Base-by-base conservation (phyloP, 2,329 filamentous ascomycete genomes). In the Stachybotrys elegans region DNA sequence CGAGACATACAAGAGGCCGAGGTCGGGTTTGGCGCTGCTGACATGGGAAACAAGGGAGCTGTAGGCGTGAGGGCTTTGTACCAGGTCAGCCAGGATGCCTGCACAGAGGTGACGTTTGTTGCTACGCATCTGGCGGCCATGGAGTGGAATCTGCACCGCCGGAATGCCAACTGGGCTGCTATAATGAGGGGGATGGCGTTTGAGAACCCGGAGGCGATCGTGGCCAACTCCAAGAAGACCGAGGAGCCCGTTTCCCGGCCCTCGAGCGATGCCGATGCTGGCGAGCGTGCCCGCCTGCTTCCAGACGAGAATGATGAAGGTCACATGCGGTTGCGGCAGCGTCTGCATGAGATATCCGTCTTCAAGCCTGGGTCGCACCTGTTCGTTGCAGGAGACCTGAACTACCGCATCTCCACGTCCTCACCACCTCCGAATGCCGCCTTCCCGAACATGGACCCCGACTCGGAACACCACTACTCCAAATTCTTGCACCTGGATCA, bases 11-110 rank as follows among this genome's bases (percentile, higher is more conserved):
- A 88, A 51, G 83, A 80, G n/a, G 88, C 86, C 3, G 87, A 86
- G 43, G 84, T 90, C 3, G 91, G 93, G 0, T 86, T 96, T 40
- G 93, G 93, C 1, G 65, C 90, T 1, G 84, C 83, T 46, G 85
- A 92, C 40, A 93, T 95, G 85, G 93, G 90, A 14, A 96, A 96
- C 65, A 98, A 98, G 67, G 93, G 92, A 22, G 92, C 90, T 4
- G 86, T 95, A 1, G 93, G 86, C 1, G 73, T 92, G 48, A 76
- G 90, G 25, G 66, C 93, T 35, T 74, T 80, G 13, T 84, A 88
- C 55, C 50, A 61, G 45, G 57, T 52, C 37, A 56, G 51, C 22
- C 52, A 50, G 9, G 55, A 54, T 17, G 55, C 53, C 43, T 69
- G 69, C 5, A 77, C 84, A 21, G 79, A 87, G 55, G 63, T 96